Base-by-base conservation (phyloP, 2,329 filamentous ascomycete genomes). In the Fusarium begoniae region DNA sequence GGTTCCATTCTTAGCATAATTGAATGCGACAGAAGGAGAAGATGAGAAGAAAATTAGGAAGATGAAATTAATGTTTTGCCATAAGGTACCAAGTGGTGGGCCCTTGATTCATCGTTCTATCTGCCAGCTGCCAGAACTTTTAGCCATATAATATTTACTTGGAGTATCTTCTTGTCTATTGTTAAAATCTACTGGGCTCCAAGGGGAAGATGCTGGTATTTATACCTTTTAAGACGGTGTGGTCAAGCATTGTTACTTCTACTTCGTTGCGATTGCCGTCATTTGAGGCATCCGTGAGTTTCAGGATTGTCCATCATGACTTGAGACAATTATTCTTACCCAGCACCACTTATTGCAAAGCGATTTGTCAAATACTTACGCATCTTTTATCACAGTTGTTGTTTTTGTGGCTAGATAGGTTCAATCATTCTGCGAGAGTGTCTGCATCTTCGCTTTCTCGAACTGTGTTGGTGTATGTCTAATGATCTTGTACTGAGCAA, bases 261-360 rank as follows among this genome's bases (percentile, higher is more conserved):
- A 22, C 18, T 26, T 53, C 9, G 13, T 9, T 22, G 3, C 2
- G 14, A 54, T 54, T 22, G 51, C 17, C 7, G 5, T 40, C 24
- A 54, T 38, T 28, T 22, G 18, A 37, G 35, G 24, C 48, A 28
- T 38, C 9, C 4, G 14, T 38, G 24, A 17, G 8, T 7, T 20
- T 40, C 13, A 38, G n/a, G 32, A 11, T 53, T 53, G 18, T 40
- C 35, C 32, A 35, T 53, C 24, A 17, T 38, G n/a, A 12, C 13
- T 26, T 12, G 11, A 38, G 17, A 15, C n/a, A 53, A 37, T 12
- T 53, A n/a, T 26, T 37, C 1, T 2, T n/a, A 10, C 30, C 12
- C 17, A 8, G 4, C 4, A 0, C 9, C n/a, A 53, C 32, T 26
- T 11, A 18, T 26, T 18, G 6, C 8, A 2, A 37, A 22, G 1